These are phyloP conservation scores for Spatholobus suberectus DNA, from an alignment of 306 rosid genomes.

Conservation along the genomic window DNA sequence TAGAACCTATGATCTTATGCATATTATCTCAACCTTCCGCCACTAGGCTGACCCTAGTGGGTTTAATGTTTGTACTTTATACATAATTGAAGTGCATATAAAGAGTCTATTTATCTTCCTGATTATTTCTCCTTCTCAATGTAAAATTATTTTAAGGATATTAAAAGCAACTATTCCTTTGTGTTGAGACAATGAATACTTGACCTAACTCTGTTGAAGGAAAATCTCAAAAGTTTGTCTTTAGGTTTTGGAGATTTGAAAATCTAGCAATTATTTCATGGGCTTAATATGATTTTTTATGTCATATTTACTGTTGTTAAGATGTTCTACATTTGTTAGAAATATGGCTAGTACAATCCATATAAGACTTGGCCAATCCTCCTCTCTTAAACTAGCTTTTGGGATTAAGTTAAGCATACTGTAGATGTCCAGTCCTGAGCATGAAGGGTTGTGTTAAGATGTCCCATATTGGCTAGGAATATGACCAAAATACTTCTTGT, in stretches of 20 bases:
- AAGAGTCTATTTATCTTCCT: conserved; percentile 7
- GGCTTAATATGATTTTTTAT: background rate
- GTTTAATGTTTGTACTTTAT: too few species aligned
- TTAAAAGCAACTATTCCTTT: background rate
- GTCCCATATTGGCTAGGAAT: too few species aligned
- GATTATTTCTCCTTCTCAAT: background rate
- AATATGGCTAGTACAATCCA: background rate
- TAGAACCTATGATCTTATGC: too few species aligned
- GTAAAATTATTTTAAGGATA: background rate
- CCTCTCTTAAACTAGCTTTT: too few species aligned
- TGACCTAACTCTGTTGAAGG: background rate
- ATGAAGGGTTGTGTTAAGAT: background rate
- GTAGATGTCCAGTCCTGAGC: background rate
- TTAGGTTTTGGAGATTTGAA: background rate
- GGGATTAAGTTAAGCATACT: background rate
- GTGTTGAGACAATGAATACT: conserved; percentile 2
- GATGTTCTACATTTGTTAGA: background rate
- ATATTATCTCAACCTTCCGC: too few species aligned
- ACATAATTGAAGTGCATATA: conserved; percentile 2
- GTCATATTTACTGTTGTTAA: background rate
- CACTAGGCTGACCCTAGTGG: too few species aligned
- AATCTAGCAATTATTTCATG: background rate
- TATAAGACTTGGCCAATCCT: background rate
- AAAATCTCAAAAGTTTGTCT: background rate
- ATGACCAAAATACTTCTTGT: too few species aligned